A percentile compares a stretch with the other conserved stretches of the same genome.
phyloP scores from a whole-genome alignment of 768 basidiomycete genomes.

The Tricholoma bakamatsutake region DNA sequence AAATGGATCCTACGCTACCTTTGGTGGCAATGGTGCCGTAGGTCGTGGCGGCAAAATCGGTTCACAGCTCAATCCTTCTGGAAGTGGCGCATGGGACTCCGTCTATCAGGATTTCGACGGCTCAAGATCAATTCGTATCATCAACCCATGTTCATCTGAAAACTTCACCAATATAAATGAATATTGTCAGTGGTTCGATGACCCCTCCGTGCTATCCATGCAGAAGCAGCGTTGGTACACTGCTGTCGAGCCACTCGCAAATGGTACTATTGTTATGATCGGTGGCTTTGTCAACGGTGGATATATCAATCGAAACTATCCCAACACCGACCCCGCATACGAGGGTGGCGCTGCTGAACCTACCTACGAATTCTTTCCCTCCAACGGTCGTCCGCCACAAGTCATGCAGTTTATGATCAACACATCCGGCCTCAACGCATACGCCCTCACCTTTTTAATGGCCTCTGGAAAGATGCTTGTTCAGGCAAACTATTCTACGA shows the following conservation, averaged over 20 bases:
- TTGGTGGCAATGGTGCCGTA: conserved; percentile 76
- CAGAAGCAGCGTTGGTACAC: conserved; percentile 75
- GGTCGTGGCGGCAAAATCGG: conserved; percentile 59
- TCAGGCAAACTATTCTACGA: conserved; percentile 76
- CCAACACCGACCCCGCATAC: conserved; percentile 55
- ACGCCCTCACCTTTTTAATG: conserved; percentile 70
- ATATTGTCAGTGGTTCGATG: conserved; percentile 70
- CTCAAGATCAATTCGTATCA: conserved; percentile 68
- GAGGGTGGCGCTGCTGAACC: conserved; percentile 73
- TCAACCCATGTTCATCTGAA: conserved; percentile 62
- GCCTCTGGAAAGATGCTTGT: conserved; percentile 74
- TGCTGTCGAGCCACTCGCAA: conserved; percentile 62
- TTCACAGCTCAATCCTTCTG: conserved; percentile 39
- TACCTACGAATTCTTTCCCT: conserved; percentile 80
- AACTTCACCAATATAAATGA: conserved; percentile 44
- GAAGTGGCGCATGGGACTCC: conserved; percentile 51
- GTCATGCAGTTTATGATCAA: conserved; percentile 62
- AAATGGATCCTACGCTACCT: conserved; percentile 68
- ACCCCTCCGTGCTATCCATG: conserved; percentile 56
- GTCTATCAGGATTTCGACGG: conserved; percentile 81
- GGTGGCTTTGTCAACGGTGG: conserved; percentile 79
- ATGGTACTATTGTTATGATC: conserved; percentile 76
- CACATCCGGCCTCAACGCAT: conserved; percentile 75
- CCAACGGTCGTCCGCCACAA: conserved; percentile 39
- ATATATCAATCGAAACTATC: conserved; percentile 72